Evolutionary conservation across 768 basidiomycete genomes (phyloP).

Genomic region (Xanthoconium stramineum): DNA sequence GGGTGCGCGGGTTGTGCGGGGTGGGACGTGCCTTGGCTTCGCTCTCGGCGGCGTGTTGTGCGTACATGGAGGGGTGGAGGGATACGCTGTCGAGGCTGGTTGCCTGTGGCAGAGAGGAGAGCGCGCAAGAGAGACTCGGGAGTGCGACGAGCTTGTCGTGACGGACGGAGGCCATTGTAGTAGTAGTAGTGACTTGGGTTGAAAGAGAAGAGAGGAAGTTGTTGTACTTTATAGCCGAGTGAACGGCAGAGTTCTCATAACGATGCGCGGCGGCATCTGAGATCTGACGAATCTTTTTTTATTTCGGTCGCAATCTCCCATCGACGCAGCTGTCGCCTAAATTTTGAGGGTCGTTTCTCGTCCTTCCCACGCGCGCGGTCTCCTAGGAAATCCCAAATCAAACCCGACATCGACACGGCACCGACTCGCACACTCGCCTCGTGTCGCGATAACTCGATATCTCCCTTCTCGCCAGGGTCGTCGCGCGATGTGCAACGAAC

Average conservation of each 20-base stretch:
- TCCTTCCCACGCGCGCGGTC: slow-evolving; percentile 28
- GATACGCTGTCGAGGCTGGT: slow-evolving; percentile 64
- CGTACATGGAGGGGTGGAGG: slow-evolving; percentile 69
- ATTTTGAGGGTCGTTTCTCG: slow-evolving; percentile 26
- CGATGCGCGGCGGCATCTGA: slow-evolving; percentile 26
- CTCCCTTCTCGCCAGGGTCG: slow-evolving; percentile 1
- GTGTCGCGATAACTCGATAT: too few relatives aligned
- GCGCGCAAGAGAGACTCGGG: slow-evolving; percentile 67
- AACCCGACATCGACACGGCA: neutral
- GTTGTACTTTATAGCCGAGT: slow-evolving; percentile 14
- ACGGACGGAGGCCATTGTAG: slow-evolving; percentile 32
- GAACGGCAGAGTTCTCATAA: slow-evolving; percentile 19
- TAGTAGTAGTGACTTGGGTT: too few relatives aligned
- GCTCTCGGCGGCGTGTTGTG: slow-evolving; percentile 64
- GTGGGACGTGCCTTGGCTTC: slow-evolving; percentile 61
- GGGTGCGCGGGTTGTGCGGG: neutral
- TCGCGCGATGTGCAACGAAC: neutral
- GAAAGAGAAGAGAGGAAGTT: neutral
- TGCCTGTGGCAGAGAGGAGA: slow-evolving; percentile 68
- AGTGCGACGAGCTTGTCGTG: slow-evolving; percentile 63
- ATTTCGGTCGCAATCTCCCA: slow-evolving; percentile 17
- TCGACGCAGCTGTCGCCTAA: slow-evolving; percentile 26
- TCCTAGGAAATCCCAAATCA: slow-evolving; percentile 26
- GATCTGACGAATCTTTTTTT: slow-evolving; percentile 6
- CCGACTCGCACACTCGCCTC: neutral